These are phyloP conservation scores for Fusarium penzigii DNA, from an alignment of 2,329 filamentous ascomycete genomes.

Conservation along the genomic window DNA sequence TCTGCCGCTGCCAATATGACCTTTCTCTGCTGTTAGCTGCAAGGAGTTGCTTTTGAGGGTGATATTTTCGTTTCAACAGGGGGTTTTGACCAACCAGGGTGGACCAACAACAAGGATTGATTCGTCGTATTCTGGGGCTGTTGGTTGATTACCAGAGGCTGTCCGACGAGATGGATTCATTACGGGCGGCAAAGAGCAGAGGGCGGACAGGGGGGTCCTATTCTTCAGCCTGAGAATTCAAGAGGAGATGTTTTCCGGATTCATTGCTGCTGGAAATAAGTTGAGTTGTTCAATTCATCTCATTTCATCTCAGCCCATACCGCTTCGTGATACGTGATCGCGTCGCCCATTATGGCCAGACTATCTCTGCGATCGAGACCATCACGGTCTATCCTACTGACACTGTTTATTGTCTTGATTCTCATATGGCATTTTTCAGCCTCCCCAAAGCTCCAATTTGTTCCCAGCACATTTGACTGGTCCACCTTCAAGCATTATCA, in stretches of 20 bases:
- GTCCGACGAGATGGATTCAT: not conserved
- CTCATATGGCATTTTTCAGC: conserved; percentile 24
- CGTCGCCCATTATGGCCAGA: conserved; percentile 2
- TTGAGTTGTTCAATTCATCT: not conserved
- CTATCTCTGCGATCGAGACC: conserved; percentile 1
- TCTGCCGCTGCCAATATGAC: not conserved
- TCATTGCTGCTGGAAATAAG: not conserved
- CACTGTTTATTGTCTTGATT: not conserved
- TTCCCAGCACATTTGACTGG: conserved; percentile 35
- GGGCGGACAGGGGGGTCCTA: conserved; percentile 20
- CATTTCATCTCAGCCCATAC: not conserved
- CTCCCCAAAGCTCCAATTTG: conserved; percentile 16
- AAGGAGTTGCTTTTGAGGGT: not conserved
- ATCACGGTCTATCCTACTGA: conserved; percentile 1
- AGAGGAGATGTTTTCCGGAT: not conserved
- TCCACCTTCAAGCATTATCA: conserved; percentile 25
- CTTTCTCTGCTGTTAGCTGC: not conserved
- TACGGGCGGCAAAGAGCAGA: conserved; percentile 10
- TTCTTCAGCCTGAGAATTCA: conserved; percentile 5
- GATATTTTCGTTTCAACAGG: not conserved
- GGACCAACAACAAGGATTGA: conserved; percentile 1
- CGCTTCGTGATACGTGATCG: not conserved
- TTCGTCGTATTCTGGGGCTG: not conserved
- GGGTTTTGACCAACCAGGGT: not conserved
- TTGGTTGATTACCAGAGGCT: not conserved